phyloP scores from a whole-genome alignment of 1,284 basidiomycete species.

The Pterulicium gracile region DNA sequence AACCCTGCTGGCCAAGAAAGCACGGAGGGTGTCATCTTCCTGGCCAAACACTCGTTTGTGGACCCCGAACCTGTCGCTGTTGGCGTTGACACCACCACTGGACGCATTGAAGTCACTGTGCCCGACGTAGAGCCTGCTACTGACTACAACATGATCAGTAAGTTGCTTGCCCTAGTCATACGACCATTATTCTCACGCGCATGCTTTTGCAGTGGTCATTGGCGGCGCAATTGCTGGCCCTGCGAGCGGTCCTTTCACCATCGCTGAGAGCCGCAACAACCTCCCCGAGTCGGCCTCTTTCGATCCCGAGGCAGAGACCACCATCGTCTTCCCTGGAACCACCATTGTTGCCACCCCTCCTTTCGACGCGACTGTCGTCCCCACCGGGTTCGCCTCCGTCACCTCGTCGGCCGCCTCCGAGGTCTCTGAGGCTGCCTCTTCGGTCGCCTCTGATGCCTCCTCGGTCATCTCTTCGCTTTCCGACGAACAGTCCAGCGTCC shows the following conservation, averaged over 20 bases:
- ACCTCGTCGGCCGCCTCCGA: background rate
- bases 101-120: background rate
- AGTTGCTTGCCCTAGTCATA: background rate
- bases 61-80: background rate
- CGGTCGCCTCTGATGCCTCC: background rate
- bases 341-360: background rate
- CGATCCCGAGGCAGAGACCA: background rate
- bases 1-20: background rate
- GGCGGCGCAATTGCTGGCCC: background rate
- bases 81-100: background rate
- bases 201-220: background rate
- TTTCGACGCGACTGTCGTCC: background rate
- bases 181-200: background rate
- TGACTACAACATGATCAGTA: background rate
- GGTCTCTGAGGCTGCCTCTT: background rate
- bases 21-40: background rate
- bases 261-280: background rate
- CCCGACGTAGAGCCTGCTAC: background rate
- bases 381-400: background rate
- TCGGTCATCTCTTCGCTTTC: constrained; percentile 1
- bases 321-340: background rate
- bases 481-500: background rate
- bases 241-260: background rate
- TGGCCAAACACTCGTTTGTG: background rate
- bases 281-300: background rate